Evolutionary conservation across 78 protist species (phyloP).

Genomic region (Creolimax fragrantissima): DNA sequence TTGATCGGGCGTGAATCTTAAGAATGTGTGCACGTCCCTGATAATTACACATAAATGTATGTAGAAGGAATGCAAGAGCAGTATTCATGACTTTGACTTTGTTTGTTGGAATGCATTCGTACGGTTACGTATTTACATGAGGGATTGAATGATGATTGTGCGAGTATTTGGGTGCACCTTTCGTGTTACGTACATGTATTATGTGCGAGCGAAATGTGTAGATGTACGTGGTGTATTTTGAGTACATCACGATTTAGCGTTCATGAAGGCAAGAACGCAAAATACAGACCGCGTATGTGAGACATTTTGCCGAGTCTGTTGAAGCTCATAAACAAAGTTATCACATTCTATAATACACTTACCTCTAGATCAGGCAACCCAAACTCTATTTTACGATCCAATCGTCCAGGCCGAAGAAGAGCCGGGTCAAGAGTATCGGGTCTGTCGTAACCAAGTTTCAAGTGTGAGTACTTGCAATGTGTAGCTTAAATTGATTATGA

Average conservation of each 20-base stretch:
- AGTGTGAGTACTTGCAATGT: neutral
- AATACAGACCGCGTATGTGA: no score
- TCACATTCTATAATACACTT: neutral
- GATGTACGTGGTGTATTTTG: no score
- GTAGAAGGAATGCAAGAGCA: neutral
- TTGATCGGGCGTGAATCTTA: conserved; percentile 76
- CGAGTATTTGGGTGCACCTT: neutral
- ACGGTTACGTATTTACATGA: neutral
- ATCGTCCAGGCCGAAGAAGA: conserved; percentile 95
- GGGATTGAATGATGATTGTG: no score
- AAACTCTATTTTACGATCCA: conserved; percentile 95
- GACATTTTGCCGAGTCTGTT: no score
- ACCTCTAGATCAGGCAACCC: conserved; percentile 95
- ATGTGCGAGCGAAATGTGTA: no score
- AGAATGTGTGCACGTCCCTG: conserved; percentile 82
- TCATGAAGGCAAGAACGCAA: no score
- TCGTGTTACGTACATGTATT: neutral
- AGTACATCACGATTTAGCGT: no score
- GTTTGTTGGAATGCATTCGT: neutral
- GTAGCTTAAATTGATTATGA: neutral
- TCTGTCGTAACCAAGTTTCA: no score
- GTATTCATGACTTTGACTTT: neutral
- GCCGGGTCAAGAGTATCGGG: conserved; percentile 99
- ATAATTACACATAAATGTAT: neutral
- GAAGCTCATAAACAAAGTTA: no score